Base-by-base conservation (phyloP, 306 rosid species). In the Hippophae rhamnoides region DNA sequence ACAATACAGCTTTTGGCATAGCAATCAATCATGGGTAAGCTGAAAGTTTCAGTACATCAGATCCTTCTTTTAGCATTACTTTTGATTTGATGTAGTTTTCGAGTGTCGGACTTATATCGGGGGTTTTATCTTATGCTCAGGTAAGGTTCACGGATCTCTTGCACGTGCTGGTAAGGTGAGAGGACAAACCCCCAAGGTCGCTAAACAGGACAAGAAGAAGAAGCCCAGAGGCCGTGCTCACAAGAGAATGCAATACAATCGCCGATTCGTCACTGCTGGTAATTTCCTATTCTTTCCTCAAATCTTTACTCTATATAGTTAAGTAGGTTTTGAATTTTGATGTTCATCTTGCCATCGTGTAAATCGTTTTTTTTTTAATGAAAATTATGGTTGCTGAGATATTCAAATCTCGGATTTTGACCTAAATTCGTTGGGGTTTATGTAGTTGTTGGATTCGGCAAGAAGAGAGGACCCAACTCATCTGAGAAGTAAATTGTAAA, bases 131-230 rank as follows among this genome's bases (percentile, higher is more conserved):
- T 8, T 18, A 11, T 50, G 44, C 6, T 48, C 77, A 70, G 83
- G 79, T 51, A 79, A 79, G 73, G 84, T 79, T 43, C 84, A 79
- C 49, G 84, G 84, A 13, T 75, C 80, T 11, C 54, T 79, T 64
- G 84, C 84, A 68, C 84, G 84, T 57, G 84, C 84, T 47, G 81
- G 84, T 61, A 79, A 79, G 52, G 84, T 79, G 58, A 79, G 84
- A 68, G 81, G 81, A n/a, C 81, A 77, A 64, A 76, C 84, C 8
- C 84, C 81, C 27, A 79, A 79, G 52, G 80, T 79, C 48, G 81
- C 84, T 9, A 79, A 79, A 76, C 81, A 75, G 61, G 84, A 79
- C 42, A 75, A 79, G 81, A 75, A 79, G 76, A 79, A 79, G 78
- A 71, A 75, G 65, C 84, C 81, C 50, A 66, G 84, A 7, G 84